Base-by-base conservation (phyloP, 176 grass and related monocot genomes). In the Rhynchospora pubera region DNA sequence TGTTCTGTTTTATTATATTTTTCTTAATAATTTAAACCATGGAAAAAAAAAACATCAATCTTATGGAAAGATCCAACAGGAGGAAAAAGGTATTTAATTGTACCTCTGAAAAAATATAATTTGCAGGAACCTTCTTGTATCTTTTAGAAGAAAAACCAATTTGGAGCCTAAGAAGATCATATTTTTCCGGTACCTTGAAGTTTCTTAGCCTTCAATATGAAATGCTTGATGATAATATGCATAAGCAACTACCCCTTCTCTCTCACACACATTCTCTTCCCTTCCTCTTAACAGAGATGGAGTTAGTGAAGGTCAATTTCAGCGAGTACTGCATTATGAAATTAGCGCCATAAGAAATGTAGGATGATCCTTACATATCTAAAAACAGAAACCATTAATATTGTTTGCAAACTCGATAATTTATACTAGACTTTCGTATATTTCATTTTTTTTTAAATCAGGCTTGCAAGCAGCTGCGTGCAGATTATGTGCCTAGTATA, bases 301-400 rank as follows among this genome's bases (percentile, higher is more conserved):
- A 6, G 83, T 97, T 48, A 94, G 92, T 8, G 88, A 97, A 79
- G 88, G 92, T 16, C 90, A 94, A 68, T 94, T 97, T 79, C 83
- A 84, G 45, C 57, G 85, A 61, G 94, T 97, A 22, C 3, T 92
- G 78, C 84, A 92, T 67, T 44, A 87, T 52, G 90, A 97, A 79
- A 88, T 94, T 26, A 85, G 77, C 5, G 73, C 77, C 68, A 94
- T 97, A 53, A 89, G 85, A 82, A 94, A n/a, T n/a, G 34, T 58
- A 58, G 6, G 50, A 57, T 56, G 32, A 58, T 30, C 30, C 48
- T 80, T 32, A 50, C 9, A 73, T 43, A 58, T 16, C 34, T 68
- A 39, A 14, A 16, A 65, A 5, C 32, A 0, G 22, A 39, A 26
- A 10, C 0, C 9, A 69, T 32, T 43, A 43, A 15, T 62, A 51